Evolutionary conservation across 441 rosid genomes (phyloP).

Genomic region (Theobroma grandiflorum): DNA sequence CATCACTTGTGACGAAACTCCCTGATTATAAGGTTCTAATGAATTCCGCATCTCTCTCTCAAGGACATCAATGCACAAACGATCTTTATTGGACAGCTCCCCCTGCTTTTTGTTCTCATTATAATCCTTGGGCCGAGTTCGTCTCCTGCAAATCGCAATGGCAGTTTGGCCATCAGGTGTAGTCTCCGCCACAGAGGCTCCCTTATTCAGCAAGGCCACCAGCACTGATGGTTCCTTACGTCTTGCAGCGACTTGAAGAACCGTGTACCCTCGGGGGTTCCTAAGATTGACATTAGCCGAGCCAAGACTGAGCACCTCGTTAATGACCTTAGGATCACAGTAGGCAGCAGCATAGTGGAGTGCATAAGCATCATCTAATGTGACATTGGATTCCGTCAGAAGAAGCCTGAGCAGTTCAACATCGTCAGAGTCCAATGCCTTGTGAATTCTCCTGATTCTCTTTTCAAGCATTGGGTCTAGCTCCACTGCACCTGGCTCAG

Average conservation of each 20-base stretch:
- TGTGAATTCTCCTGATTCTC: slow-evolving; percentile 37
- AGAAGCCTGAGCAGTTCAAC: slow-evolving; percentile 41
- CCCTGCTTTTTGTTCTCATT: slow-evolving; percentile 37
- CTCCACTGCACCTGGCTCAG: slow-evolving; percentile 13
- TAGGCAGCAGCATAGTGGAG: slow-evolving; percentile 51
- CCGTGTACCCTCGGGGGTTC: slow-evolving; percentile 38
- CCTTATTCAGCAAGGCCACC: slow-evolving; percentile 38
- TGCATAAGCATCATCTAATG: slow-evolving; percentile 43
- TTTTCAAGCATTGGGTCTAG: slow-evolving; percentile 31
- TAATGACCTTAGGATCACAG: slow-evolving; percentile 43
- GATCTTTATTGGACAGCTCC: slow-evolving; percentile 41
- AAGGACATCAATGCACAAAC: slow-evolving; percentile 39
- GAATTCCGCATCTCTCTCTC: slow-evolving; percentile 33
- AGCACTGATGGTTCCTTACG: slow-evolving; percentile 44
- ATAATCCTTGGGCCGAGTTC: slow-evolving; percentile 45
- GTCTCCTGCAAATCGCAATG: slow-evolving; percentile 37
- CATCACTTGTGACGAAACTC: slow-evolving; percentile 26
- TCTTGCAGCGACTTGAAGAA: slow-evolving; percentile 44
- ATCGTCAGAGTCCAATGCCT: slow-evolving; percentile 49
- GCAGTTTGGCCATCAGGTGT: slow-evolving; percentile 41
- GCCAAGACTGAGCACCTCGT: slow-evolving; percentile 36
- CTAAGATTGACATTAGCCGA: slow-evolving; percentile 33
- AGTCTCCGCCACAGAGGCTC: slow-evolving; percentile 33
- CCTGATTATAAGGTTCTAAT: slow-evolving; percentile 18
- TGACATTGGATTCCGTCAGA: slow-evolving; percentile 37